Evolutionary conservation across 371 early-diverging fungal genomes (phyloP), one percentile per base, ranked within the genome.

Genomic region (Mortierella sp.): DNA sequence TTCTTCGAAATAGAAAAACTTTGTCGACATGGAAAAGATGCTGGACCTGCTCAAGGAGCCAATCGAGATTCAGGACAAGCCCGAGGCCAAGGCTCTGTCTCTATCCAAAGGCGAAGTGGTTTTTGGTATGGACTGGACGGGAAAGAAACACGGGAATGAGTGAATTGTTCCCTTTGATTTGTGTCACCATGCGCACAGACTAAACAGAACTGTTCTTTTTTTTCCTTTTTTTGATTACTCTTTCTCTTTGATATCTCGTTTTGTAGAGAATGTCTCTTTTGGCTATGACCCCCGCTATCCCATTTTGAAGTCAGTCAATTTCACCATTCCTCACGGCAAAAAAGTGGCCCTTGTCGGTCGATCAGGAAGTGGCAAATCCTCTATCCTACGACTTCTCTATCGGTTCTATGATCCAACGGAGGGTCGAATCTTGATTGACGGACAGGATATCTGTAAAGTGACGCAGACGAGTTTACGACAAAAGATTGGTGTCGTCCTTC

Each of bases 1-100:
- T 7, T n/a, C 46, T 9, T 21, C 9, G n/a, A 18, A 15, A 26
- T 85, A 91, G 70, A 73, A 73, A 83, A 95, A 94, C 86, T 95
- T 96, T 82, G 89, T 96, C 51, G 97, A 96, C 68, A 95, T 96
- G 96, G 97, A 97, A 68, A 95, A 94, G 75, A 94, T 97, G 92
- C 82, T 97, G 56, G 94, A 92, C 45, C 81, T 96, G 23, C 92
- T 96, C 66, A 85, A 95, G 62, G 93, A 92, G 62, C 77, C 89
- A 1, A 77, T 88, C 46, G 91, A 90, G 45, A 87, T 95, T 16
- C 74, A 91, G 62, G 90, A 92, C 62, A 84, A 84, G 0, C 82
- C 86, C 6, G 82, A 81, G 37, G 87, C 90, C 16, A 84, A 83
- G 29, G 83, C 84, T 19, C 63, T 91, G 16, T 62, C 64, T 7